These are phyloP conservation scores for Papilionanthe hybrid DNA, from an alignment of 116 monocot species.

Conservation along the genomic window DNA sequence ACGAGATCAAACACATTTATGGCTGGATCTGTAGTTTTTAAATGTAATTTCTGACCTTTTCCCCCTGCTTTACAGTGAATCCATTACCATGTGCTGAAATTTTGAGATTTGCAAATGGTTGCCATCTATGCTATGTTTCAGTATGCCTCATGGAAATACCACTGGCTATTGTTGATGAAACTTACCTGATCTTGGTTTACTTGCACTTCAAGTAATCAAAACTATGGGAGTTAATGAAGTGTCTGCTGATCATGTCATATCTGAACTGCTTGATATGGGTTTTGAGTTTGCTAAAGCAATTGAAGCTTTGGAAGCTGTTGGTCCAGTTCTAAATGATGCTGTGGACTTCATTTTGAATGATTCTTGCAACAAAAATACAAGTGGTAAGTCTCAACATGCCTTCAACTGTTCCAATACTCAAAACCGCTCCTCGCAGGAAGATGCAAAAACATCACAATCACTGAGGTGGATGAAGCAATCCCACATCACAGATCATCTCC, in stretches of 20 bases:
- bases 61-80: background rate
- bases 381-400: background rate
- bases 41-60: background rate
- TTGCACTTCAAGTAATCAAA: background rate
- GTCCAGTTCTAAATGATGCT: slow-evolving; percentile 57
- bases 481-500: slow-evolving; percentile 52
- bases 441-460: background rate
- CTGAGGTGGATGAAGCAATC: slow-evolving; percentile 48
- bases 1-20: background rate
- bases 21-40: background rate
- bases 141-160: background rate
- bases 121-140: background rate
- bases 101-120: slow-evolving; percentile 1
- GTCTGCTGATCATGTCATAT: slow-evolving; percentile 56
- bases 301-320: slow-evolving; percentile 60
- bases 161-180: background rate
- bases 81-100: background rate
- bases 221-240: slow-evolving; percentile 34
- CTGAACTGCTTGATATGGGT: slow-evolving; percentile 83
- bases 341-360: slow-evolving; percentile 70
- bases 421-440: background rate
- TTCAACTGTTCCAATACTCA: slow-evolving; percentile 16
- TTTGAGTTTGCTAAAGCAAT: slow-evolving; percentile 58
- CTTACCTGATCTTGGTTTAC: background rate
- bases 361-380: slow-evolving; percentile 11